These are phyloP conservation scores for Aegilops bicornis DNA, from an alignment of 176 grass and related monocot species.

Conservation along the genomic window DNA sequence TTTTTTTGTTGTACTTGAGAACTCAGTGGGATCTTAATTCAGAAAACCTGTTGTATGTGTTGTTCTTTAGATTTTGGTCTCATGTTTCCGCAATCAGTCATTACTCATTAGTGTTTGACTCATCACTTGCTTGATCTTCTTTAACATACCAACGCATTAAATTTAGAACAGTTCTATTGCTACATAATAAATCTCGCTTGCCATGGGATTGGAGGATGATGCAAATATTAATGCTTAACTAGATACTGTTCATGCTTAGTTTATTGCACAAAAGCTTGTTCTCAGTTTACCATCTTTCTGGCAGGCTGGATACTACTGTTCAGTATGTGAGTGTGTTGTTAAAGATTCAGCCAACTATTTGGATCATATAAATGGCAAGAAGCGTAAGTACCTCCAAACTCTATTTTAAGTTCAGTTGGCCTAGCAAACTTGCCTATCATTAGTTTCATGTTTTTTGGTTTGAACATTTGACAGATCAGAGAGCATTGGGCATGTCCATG, in stretches of 20 bases:
- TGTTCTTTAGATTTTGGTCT: not conserved
- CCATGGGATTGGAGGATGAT: not conserved
- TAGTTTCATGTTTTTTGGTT: constrained; percentile 27
- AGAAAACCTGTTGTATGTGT: not conserved
- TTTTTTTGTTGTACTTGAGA: not conserved
- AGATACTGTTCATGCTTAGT: not conserved
- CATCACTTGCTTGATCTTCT: not conserved
- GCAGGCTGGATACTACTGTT: constrained; percentile 94
- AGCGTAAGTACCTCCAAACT: constrained; percentile 61
- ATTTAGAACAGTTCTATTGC: not conserved
- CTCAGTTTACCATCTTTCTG: constrained; percentile 20
- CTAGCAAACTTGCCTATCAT: constrained; percentile 2
- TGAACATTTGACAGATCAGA: constrained; percentile 74
- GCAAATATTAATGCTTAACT: not conserved
- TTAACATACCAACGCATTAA: not conserved
- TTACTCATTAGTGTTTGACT: not conserved
- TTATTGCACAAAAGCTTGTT: not conserved
- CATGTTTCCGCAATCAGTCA: not conserved
- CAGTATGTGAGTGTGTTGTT: constrained; percentile 93
- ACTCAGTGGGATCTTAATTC: not conserved
- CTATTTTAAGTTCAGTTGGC: constrained; percentile 14
- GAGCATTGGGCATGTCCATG: constrained; percentile 99
- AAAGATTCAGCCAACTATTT: constrained; percentile 99
- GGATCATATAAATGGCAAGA: constrained; percentile 99
- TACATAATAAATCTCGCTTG: not conserved